Evolutionary conservation across 306 rosid genomes (phyloP), one percentile per base, ranked within the genome.

Genomic region (Gillenia trifoliata): DNA sequence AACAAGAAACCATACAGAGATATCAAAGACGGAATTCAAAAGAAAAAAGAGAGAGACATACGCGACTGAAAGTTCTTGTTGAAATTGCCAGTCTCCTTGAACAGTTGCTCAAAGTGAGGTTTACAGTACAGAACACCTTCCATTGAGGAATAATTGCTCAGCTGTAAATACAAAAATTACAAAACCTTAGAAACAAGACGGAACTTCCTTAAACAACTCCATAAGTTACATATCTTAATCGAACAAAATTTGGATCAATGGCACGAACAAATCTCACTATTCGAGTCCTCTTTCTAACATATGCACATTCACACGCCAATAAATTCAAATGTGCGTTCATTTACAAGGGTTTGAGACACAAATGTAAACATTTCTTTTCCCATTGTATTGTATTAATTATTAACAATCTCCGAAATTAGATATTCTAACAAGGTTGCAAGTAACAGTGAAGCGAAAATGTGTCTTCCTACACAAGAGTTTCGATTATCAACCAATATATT

Each of bases 61-160:
- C 98, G 84, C 16, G 97, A 89, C 85, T 82, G 90, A 77, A 93
- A 93, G 80, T 89, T 93, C 87, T 91, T 93, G 86, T 75, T 88
- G 89, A 91, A 91, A 71, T 66, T 89, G 12, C 98, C 97, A 3
- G 87, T 71, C 86, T 91, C 98, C 85, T 91, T 93, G 88, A 93
- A 91, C 66, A 93, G 98, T 87, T 91, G 98, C 85, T 93, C 98
- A 69, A 87, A 93, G 77, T 93, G 98, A 81, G 96, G 96, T 85
- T 90, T 93, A 64, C 96, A 93, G 75, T 93, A 90, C 38, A 93
- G 84, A 75, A 93, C 92, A 72, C 98, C 98, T 82, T 93, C 98
- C 96, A 93, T 91, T 69, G 98, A 93, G 62, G 94, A 93, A 79
- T 91, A 93, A 87, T 75, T 91, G 87, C 98, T 93, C 76, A 93